Base-by-base conservation (phyloP, 805 yeast species). In the Yamadazyma philogaea region DNA sequence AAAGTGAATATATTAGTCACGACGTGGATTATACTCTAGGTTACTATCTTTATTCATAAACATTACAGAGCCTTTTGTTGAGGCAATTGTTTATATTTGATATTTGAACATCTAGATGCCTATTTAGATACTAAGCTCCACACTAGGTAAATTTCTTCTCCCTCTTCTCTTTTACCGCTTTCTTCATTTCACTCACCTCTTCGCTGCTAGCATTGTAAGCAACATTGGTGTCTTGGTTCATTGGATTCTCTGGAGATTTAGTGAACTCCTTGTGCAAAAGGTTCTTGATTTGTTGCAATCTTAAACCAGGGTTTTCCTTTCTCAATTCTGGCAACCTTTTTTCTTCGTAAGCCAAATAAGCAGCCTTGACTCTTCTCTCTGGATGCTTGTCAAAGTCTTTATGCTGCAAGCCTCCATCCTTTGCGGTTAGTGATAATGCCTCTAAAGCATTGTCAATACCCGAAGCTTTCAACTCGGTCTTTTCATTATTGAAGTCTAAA, bases 301-400 rank as follows among this genome's bases (percentile, higher is more conserved):
- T 77, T 53, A 87, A 70, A 11, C 96, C 96, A 4, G 90, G 89
- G 53, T 81, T 70, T 61, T 87, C 95, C 59, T 79, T 73, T 63
- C 82, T 80, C 42, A 83, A 44, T 55, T 83, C 87, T 4, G 93
- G 91, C 32, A 84, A 57, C 54, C 91, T 74, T 43, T 72, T 67
- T 48, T 81, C 91, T 54, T 86, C 87, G 55, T 66, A 87, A 1
- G 86, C 87, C 10, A 78, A 72, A 43, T 71, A 70, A 0, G 95
- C 95, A 19, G 91, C 87, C 68, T 86, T 87, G 64, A 82, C 84
- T 57, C 96, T 77, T 64, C 95, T 78, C 68, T 87, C 96, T 7
- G 96, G 95, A 53, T 87, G 96, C 61, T 88, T 80, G 46, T 87
- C 96, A 40, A 87, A 70, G 40, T 80, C 87, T 55, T 81, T 81